phyloP scores from a whole-genome alignment of 2,329 filamentous ascomycete genomes.

The Zymoseptoria brevis region DNA sequence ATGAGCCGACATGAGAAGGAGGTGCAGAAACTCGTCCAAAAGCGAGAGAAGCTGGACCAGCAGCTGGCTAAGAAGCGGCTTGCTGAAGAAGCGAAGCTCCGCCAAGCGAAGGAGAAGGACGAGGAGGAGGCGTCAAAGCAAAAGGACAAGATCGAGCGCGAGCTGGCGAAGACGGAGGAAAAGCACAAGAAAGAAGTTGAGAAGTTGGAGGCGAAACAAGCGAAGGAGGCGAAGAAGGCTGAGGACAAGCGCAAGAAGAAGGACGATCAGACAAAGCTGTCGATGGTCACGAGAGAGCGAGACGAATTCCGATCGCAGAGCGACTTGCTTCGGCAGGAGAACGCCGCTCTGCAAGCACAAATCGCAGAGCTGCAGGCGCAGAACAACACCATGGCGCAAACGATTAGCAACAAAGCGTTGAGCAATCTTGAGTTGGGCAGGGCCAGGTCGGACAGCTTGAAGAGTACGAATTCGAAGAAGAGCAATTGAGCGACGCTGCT shows the following conservation, averaged over 20 bases:
- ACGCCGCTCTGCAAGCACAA: slow-evolving; percentile 43
- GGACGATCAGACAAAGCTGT: slow-evolving; percentile 41
- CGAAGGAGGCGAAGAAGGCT: slow-evolving; percentile 34
- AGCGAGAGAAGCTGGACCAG: slow-evolving; percentile 54
- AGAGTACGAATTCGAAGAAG: slow-evolving; percentile 8
- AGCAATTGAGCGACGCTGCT: not conserved
- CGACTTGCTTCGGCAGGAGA: slow-evolving; percentile 42
- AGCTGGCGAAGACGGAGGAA: slow-evolving; percentile 57
- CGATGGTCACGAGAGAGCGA: slow-evolving; percentile 40
- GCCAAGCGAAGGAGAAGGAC: slow-evolving; percentile 31
- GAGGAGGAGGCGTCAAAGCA: slow-evolving; percentile 48
- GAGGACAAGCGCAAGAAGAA: slow-evolving; percentile 41
- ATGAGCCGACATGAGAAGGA: slow-evolving; percentile 49
- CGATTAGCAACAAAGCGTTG: slow-evolving; percentile 27
- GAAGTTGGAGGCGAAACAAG: slow-evolving; percentile 41
- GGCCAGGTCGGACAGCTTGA: slow-evolving; percentile 9
- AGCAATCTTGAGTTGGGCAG: slow-evolving; percentile 12
- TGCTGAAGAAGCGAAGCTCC: slow-evolving; percentile 42
- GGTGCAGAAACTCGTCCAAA: slow-evolving; percentile 54
- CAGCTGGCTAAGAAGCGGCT: slow-evolving; percentile 52
- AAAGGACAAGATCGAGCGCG: slow-evolving; percentile 57
- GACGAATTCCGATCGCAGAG: slow-evolving; percentile 41
- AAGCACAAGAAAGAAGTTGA: slow-evolving; percentile 55
- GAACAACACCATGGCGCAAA: slow-evolving; percentile 45
- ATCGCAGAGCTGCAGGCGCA: slow-evolving; percentile 50